Evolutionary conservation across 2,329 filamentous ascomycete genomes (phyloP), one percentile per base, ranked within the genome.

Genomic region (Fusarium praegraminearum): DNA sequence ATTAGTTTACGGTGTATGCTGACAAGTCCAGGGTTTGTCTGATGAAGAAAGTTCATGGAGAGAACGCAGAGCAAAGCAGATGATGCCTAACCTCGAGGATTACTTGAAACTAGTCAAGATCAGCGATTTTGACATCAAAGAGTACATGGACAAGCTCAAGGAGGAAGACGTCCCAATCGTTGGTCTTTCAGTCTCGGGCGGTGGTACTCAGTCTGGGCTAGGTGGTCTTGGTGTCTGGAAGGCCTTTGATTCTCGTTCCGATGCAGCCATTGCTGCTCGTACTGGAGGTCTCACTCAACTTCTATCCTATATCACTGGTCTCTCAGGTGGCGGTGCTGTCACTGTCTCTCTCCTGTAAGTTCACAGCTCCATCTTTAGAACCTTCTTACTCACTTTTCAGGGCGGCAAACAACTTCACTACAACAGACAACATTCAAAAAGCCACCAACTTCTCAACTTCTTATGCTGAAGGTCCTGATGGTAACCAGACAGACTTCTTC

Each of bases 171-270:
- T 71, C 0, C 74, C 76, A 2, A 33, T 76, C 2, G 52, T 77
- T 15, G 75, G 74, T 0, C 57, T 76, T 9, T 67, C 76, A 2
- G 53, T 77, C 12, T 77, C 76, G 0, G 76, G 75, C 1, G 76
- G 75, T 32, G 75, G 74, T 0, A 75, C 76, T 0, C 76, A 77
- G 43, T 76, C 76, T 18, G 76, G 75, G 3, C 43, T 77, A 11
- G 76, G 76, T 5, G 76, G 76, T 0, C 30, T 77, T 0, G 76
- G 76, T 0, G 49, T 77, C 28, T 77, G 72, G 70, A 73, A 76
- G 12, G 76, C 76, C 1, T 77, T 67, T 12, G 76, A 77, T 53
- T 65, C 65, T 10, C 70, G 75, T 7, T 74, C 76, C 13, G 53
- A 61, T 1, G 32, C 44, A 0, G 74, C 74, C 0, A 51, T 60